Base-by-base conservation (phyloP, 768 basidiomycete genomes). In the Suillus decipiens region DNA sequence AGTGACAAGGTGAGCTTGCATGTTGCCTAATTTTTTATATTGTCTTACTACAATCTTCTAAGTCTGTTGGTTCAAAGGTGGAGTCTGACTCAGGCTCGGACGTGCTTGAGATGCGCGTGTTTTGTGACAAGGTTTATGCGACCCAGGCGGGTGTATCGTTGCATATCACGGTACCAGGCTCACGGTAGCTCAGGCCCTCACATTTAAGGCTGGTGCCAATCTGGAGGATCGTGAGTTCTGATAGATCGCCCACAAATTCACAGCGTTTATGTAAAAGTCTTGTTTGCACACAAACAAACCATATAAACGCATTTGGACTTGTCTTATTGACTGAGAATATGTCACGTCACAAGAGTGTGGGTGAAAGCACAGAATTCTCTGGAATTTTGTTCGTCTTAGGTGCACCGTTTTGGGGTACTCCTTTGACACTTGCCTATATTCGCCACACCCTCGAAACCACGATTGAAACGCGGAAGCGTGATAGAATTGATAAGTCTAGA, bases 391-490 rank as follows among this genome's bases (percentile, higher is more conserved):
- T 19, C 45, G 22, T 22, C n/a, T 45, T 33, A 17, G 28, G 17
- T 17, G 10, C n/a, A 53, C 51, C 19, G 19, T n/a, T 34, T 53
- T 34, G 19, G 51, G 51, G 5, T 34, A 12, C 33, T 34, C 19
- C 11, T n/a, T 53, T 53, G 51, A n/a, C 51, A 53, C 33, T n/a
- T 3, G 33, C 51, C 33, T n/a, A 53, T 53, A 19, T 34, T 53
- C 11, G 33, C 51, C 51, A 53, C 31, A n/a, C 51, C 33, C 17
- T 5, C 31, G 33, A 53, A 34, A 53, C 51, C 51, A 53, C 51
- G 51, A 53, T 53, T 53, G 51, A 34, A 53, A 53, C 51, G 51
- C 51, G 51, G 51, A 53, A 53, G 51, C 19, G 11, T 6, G 6
- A 53, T 34, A 33, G 31, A 53, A 33, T 53, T 53, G 51, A 53